Evolutionary conservation across 1,139 yeast genomes (phyloP).

Genomic region (Diutina rugosa): DNA sequence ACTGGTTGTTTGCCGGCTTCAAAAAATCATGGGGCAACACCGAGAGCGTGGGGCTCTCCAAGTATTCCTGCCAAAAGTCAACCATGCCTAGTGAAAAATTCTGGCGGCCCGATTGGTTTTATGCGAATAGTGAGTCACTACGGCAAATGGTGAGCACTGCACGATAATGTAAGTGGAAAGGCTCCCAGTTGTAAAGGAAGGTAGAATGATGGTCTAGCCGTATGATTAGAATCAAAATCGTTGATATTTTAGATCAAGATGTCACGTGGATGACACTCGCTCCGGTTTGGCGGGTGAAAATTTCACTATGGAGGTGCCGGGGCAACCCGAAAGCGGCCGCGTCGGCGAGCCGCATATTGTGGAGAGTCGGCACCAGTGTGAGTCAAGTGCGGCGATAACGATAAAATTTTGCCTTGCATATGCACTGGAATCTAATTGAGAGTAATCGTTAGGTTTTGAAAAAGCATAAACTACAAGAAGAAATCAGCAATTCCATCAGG

Average conservation of each 20-base stretch:
- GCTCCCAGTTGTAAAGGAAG: no score
- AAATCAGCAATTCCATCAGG: no score
- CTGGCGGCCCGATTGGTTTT: neutral
- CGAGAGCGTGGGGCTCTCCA: constrained; percentile 76
- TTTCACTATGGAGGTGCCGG: neutral
- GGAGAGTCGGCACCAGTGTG: neutral
- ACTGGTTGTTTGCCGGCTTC: constrained; percentile 60
- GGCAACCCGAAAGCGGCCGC: neutral
- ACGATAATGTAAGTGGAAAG: neutral
- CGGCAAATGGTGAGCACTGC: neutral
- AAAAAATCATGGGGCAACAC: constrained; percentile 81
- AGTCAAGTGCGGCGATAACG: neutral
- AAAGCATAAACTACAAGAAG: no score
- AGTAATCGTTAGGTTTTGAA: no score
- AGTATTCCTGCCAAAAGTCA: constrained; percentile 13
- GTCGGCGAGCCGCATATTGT: neutral
- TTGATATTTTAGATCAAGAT: no score
- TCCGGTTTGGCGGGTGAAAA: neutral
- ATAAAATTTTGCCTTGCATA: neutral
- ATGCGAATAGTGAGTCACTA: neutral
- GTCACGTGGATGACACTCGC: no score
- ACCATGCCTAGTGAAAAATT: neutral
- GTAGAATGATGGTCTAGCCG: no score
- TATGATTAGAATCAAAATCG: no score
- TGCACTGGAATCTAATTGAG: neutral